Evolutionary conservation across 176 grass and related monocot genomes (phyloP), one percentile per base, ranked within the genome.

Genomic region (Cenchrus americanus): DNA sequence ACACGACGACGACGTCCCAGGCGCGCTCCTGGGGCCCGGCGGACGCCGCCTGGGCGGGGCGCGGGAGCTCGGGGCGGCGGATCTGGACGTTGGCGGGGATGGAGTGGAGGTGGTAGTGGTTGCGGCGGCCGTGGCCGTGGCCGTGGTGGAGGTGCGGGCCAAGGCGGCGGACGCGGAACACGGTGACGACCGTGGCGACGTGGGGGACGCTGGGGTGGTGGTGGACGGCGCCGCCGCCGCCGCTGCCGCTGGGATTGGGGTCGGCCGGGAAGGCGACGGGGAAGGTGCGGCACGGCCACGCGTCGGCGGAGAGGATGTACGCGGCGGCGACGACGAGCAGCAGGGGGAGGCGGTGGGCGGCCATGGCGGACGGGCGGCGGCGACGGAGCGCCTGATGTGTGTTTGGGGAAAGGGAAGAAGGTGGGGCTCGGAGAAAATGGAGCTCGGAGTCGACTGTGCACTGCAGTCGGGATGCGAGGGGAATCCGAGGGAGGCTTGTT

Each of bases 161-260:
- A 41, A 85, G 42, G 74, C 82, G 78, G 66, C 80, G 89, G 66
- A 92, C 61, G 69, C 89, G 91, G 80, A 96, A 94, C 19, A 96
- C 75, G 62, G 93, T 63, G 80, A 99, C 10, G 73, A 90, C 92
- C 53, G 80, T 88, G 19, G 96, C 79, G 22, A 92, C 55, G n/a
- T 68, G 62, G 2, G 91, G 67, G 6, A 26, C 63, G 79, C 52
- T 14, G 80, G 26, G 51, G 60, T 66, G 61, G 24, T 46, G 37
- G 59, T 73, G 50, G 46, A 61, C 68, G 52, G 73, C 80, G 43
- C 22, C 53, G 68, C 54, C 80, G 32, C 51, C 44, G 50, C 67
- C 81, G 64, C 61, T n/a, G 62, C 73, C 34, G 61, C 59, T 63
- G 46, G 65, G 65, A 23, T 88, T 82, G 26, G 89, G 81, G 7